Base-by-base conservation (phyloP, 164 flowering plant genomes). In the Hamamelis virginiana region DNA sequence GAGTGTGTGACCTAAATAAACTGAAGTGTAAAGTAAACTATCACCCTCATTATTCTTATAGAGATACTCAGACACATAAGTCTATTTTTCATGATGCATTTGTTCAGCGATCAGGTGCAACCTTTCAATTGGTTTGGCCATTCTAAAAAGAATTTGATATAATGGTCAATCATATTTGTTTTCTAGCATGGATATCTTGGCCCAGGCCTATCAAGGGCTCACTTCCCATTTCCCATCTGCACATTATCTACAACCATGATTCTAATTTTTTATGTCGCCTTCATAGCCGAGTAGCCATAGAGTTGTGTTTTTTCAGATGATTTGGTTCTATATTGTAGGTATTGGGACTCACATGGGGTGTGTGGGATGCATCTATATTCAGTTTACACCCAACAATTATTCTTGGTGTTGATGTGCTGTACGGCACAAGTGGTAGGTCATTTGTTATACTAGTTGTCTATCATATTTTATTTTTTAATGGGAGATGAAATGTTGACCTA, bases 321-420 rank as follows among this genome's bases (percentile, higher is more conserved):
- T 12, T 12, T 33, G 14, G 41, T 38, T 64, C 21, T n/a, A 1
- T 72, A 51, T 59, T 81, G 66, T 71, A 94, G 98, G 80, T 91
- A 38, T 21, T 83, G 65, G 97, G 98, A 38, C 81, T 94, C 61
- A 91, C 88, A 19, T 94, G 97, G 97, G 98, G 98, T 59, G 82
- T 91, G 21, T 94, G 97, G 97, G 97, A 91, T 76, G 84, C 66
- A 62, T 73, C 84, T 33, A 68, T 87, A 21, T 89, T 92, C 74
- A 70, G 57, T 68, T 78, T 92, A 68, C 68, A 64, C 46, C 97
- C 98, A 8, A 80, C 81, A 13, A 76, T 94, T 69, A 80, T 94
- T 48, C 90, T 94, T 67, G 98, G 97, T 71, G 98, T 97, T 59
- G 98, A 94, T 87, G 97, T 94, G 9, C 73, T 94, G 68, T 94